Evolutionary conservation across 2,329 filamentous ascomycete species (phyloP).

Genomic region (Fusarium sororula): DNA sequence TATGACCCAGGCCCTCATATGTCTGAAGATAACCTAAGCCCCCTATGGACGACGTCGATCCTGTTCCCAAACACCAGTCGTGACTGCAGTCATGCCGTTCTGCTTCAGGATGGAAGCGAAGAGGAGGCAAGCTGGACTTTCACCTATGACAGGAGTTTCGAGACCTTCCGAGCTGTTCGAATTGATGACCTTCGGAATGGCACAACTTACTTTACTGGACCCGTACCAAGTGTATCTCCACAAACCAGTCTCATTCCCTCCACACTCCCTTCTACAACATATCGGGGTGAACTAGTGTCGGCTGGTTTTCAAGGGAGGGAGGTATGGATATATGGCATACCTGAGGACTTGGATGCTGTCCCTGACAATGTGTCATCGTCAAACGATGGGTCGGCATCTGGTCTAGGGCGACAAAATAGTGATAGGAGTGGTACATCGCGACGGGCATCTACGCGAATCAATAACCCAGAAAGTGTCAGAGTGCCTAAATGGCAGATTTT

Average conservation of each 20-base stretch:
- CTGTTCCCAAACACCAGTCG: conserved; percentile 83
- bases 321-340: conserved; percentile 82
- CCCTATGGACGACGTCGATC: conserved; percentile 87
- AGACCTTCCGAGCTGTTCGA: conserved; percentile 80
- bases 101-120: conserved; percentile 68
- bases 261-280: conserved; percentile 75
- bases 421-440: conserved; percentile 43
- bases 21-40: conserved; percentile 73
- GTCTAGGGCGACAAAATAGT: conserved; percentile 46
- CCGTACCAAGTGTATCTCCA: conserved; percentile 61
- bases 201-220: conserved; percentile 82
- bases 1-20: conserved; percentile 76
- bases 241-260: conserved; percentile 71
- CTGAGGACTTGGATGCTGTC: conserved; percentile 73
- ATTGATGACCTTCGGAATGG: conserved; percentile 79
- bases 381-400: conserved; percentile 36
- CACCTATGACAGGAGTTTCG: conserved; percentile 79
- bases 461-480: conserved; percentile 46
- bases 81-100: conserved; percentile 79
- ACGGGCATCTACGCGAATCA: conserved; percentile 45
- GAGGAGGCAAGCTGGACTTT: conserved; percentile 80
- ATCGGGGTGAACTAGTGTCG: conserved; percentile 75
- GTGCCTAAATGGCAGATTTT: conserved; percentile 75
- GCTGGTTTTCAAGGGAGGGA: conserved; percentile 77
- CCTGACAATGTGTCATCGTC: conserved; percentile 52